These are phyloP conservation scores for Leucaena leucocephala DNA, from an alignment of 306 rosid genomes.

Conservation along the genomic window DNA sequence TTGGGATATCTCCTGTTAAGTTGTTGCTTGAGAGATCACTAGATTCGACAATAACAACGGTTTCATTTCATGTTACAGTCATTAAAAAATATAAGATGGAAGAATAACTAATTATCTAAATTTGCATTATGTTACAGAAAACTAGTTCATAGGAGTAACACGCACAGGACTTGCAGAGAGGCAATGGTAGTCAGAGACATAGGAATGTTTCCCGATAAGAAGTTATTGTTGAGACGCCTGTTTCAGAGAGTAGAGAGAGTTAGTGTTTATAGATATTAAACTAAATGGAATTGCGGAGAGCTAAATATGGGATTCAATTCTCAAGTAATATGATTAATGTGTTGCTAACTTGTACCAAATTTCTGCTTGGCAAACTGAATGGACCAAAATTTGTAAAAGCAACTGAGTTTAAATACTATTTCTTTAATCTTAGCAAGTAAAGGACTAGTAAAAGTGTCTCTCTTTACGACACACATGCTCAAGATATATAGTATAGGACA, in stretches of 20 bases:
- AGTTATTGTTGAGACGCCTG: slow-evolving; percentile 1
- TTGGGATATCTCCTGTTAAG: background rate
- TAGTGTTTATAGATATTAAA: background rate
- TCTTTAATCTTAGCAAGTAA: no score
- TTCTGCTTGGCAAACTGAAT: no score
- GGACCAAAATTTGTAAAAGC: no score
- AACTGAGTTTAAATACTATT: no score
- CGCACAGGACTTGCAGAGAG: background rate
- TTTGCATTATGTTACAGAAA: background rate
- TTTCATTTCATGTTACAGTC: background rate
- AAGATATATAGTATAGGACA: no score
- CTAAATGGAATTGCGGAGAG: background rate
- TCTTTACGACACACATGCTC: no score
- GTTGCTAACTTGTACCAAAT: no score
- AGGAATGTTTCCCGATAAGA: background rate
- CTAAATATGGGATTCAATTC: background rate
- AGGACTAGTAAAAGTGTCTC: no score
- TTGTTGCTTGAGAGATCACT: slow-evolving; percentile 16
- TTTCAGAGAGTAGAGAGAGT: background rate
- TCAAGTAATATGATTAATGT: no score
- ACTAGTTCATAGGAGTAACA: background rate
- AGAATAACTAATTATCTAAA: background rate
- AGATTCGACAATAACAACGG: background rate
- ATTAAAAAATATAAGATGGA: background rate
- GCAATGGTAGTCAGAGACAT: background rate